A percentile compares a stretch with the other conserved stretches of the same genome.
Conservation (phyloP, 768 basidiomycete species). For the Collybia mongolica region DNA sequence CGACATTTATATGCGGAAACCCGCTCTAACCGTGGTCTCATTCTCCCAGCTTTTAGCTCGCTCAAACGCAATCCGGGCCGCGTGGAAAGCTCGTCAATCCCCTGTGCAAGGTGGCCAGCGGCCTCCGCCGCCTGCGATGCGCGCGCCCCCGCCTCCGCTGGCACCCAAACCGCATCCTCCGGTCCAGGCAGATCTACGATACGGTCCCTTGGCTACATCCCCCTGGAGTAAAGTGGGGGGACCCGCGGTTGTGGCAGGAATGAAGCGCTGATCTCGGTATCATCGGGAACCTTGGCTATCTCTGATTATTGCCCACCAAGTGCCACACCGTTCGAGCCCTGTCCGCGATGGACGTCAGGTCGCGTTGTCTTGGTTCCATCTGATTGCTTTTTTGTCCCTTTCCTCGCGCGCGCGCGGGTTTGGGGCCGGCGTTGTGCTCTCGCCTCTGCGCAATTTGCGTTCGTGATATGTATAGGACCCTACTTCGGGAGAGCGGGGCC, state of each 20-base stretch:
- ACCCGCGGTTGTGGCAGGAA: slow-evolving; percentile 57
- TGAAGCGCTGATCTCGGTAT: slow-evolving; percentile 53
- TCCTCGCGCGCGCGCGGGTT: too few species aligned
- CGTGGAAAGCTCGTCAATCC: slow-evolving; percentile 70
- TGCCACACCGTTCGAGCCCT: neutral
- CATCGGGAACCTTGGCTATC: slow-evolving; percentile 3
- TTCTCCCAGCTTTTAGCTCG: slow-evolving; percentile 61
- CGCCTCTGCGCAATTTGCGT: too few species aligned
- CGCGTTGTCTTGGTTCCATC: neutral
- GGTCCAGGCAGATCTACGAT: slow-evolving; percentile 42
- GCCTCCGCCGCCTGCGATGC: slow-evolving; percentile 22
- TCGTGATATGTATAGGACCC: too few species aligned
- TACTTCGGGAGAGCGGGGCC: too few species aligned
- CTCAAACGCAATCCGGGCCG: slow-evolving; percentile 59
- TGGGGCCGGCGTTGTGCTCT: too few species aligned
- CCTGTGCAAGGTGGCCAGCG: slow-evolving; percentile 19
- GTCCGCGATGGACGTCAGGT: neutral
- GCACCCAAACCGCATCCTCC: slow-evolving; percentile 15
- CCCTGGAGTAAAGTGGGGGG: slow-evolving; percentile 77
- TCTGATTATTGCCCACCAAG: neutral
- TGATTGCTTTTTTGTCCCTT: neutral
- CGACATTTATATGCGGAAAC: slow-evolving; percentile 7
- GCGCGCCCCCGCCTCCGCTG: slow-evolving; percentile 21
- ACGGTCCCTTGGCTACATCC: slow-evolving; percentile 64
- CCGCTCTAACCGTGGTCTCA: slow-evolving; percentile 11